Evolutionary conservation across 169 alveolate genomes (phyloP).

Genomic region (Amoebophrya sp.): DNA sequence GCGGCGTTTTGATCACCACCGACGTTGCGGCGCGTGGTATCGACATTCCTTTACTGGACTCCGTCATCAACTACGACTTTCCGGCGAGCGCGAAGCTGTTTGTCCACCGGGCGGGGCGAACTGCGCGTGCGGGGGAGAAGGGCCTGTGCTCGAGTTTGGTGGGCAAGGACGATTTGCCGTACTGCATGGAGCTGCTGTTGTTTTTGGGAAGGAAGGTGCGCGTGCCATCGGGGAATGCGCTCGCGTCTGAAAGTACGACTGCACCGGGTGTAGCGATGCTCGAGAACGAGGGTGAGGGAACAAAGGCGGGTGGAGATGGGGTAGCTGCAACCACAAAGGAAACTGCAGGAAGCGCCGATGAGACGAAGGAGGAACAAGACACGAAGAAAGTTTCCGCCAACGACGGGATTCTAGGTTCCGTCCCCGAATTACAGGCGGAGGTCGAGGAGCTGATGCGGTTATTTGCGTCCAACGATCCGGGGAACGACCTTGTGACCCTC

Average conservation of each 20-base stretch:
- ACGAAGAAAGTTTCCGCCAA: neutral
- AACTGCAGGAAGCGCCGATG: neutral
- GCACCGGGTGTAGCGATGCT: too few species aligned
- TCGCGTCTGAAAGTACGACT: too few species aligned
- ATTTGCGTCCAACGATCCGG: neutral
- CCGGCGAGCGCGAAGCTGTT: slow-evolving; percentile 85
- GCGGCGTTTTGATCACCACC: slow-evolving; percentile 78
- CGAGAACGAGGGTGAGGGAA: too few species aligned
- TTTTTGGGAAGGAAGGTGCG: slow-evolving; percentile 37
- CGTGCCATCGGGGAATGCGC: too few species aligned
- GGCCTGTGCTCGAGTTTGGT: slow-evolving; percentile 31
- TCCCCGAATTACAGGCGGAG: neutral
- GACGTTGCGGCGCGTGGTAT: slow-evolving; percentile 99
- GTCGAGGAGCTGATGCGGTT: neutral
- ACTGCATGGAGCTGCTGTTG: slow-evolving; percentile 44
- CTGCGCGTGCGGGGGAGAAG: slow-evolving; percentile 92
- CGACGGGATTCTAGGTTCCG: neutral
- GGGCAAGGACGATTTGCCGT: slow-evolving; percentile 47
- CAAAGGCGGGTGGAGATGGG: neutral
- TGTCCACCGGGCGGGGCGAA: slow-evolving; percentile 97
- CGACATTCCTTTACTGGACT: slow-evolving; percentile 64
- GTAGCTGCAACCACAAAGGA: neutral
- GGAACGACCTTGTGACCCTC: neutral
- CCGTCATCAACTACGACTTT: slow-evolving; percentile 93
- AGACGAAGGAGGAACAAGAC: neutral